These are phyloP conservation scores for Xylariaceae sp. DNA, from an alignment of 2,329 filamentous ascomycete genomes.

Conservation along the genomic window DNA sequence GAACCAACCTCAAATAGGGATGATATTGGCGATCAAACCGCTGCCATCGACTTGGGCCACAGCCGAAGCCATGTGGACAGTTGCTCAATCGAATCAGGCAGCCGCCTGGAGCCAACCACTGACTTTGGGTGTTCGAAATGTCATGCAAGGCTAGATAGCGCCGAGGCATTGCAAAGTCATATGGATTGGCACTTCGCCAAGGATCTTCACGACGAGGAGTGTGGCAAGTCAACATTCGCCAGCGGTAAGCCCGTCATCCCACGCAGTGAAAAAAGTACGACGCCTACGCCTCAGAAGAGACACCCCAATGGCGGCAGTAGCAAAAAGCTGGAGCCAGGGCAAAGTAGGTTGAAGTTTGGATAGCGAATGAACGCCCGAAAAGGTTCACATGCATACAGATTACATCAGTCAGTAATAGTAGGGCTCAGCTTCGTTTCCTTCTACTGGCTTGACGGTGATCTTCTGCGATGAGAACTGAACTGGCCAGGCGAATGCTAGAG, in stretches of 20 bases:
- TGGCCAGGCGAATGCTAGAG: slow-evolving; percentile 7
- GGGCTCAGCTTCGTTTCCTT: slow-evolving; percentile 3
- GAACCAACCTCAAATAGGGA: slow-evolving; percentile 27
- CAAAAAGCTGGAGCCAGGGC: slow-evolving; percentile 50
- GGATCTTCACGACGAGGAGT: slow-evolving; percentile 65
- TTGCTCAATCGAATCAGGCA: slow-evolving; percentile 25
- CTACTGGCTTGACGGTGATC: slow-evolving; percentile 1
- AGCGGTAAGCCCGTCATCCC: slow-evolving; percentile 31
- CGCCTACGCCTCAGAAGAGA: slow-evolving; percentile 39
- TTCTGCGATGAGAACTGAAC: slow-evolving; percentile 6
- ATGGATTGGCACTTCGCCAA: slow-evolving; percentile 93
- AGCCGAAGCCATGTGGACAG: slow-evolving; percentile 21
- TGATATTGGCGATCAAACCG: slow-evolving; percentile 26
- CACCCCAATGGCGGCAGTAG: slow-evolving; percentile 20
- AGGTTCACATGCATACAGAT: slow-evolving; percentile 16
- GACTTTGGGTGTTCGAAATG: slow-evolving; percentile 59
- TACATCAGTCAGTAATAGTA: slow-evolving; percentile 6
- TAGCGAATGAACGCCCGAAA: slow-evolving; percentile 29
- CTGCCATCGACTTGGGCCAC: slow-evolving; percentile 18
- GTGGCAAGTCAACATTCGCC: slow-evolving; percentile 44
- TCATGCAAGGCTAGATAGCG: slow-evolving; percentile 50
- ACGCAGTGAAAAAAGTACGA: slow-evolving; percentile 33
- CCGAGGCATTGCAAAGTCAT: slow-evolving; percentile 65
- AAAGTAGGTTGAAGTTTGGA: slow-evolving; percentile 57
- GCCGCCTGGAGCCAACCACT: slow-evolving; percentile 34